Evolutionary conservation across 2,329 filamentous ascomycete genomes (phyloP).

Genomic region (Verticillium nubilum): DNA sequence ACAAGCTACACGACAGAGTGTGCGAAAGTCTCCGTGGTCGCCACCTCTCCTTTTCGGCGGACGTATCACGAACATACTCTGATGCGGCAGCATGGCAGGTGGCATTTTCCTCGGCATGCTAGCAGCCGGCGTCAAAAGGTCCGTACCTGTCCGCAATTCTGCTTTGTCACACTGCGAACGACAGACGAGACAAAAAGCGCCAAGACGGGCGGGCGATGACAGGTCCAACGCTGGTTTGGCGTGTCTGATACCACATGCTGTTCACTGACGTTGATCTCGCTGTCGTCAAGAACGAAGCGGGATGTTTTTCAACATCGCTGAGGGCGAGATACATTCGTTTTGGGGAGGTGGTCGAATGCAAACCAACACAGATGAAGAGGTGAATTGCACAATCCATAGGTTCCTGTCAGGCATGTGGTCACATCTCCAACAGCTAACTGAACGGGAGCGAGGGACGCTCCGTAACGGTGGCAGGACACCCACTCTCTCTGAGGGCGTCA

Average conservation of each 20-base stretch:
- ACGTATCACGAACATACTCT: neutral
- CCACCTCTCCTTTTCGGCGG: neutral
- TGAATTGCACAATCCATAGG: neutral
- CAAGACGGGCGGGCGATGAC: neutral
- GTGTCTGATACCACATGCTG: neutral
- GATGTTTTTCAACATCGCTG: too few relatives aligned
- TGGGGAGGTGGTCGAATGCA: neutral
- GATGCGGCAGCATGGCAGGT: neutral
- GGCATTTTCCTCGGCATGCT: neutral
- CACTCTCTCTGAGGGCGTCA: too few relatives aligned
- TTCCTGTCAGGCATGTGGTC: neutral
- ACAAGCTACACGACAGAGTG: neutral
- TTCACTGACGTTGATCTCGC: neutral
- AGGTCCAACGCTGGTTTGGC: neutral
- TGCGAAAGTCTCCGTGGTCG: neutral
- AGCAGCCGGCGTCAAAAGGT: neutral
- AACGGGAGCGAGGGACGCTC: neutral
- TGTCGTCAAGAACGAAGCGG: neutral
- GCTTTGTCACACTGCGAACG: neutral
- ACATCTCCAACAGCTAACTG: neutral
- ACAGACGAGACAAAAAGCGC: neutral
- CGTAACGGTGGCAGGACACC: neutral
- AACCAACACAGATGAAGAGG: neutral
- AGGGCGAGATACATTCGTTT: neutral
- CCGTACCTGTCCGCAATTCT: neutral